phyloP scores from a whole-genome alignment of 2,329 filamentous ascomycete species.

The Annulohypoxylon truncatum region DNA sequence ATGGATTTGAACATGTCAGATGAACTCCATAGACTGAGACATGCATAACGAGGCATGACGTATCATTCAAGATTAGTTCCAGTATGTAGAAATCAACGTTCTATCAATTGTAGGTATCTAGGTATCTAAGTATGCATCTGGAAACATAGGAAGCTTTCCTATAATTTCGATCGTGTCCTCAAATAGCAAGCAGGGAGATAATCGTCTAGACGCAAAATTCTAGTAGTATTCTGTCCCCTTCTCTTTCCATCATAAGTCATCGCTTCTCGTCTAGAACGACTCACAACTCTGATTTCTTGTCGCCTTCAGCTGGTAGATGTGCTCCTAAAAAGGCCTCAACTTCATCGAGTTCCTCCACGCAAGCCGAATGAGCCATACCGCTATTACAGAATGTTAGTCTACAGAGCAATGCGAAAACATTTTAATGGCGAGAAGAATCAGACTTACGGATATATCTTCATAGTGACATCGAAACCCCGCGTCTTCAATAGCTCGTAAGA shows the following conservation, averaged over 20 bases:
- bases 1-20: slow-evolving; percentile 12
- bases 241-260: background rate
- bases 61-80: background rate
- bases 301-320: slow-evolving; percentile 58
- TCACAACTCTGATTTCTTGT: slow-evolving; percentile 55
- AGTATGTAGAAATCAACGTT: background rate
- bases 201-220: background rate
- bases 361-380: slow-evolving; percentile 79
- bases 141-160: background rate
- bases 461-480: slow-evolving; percentile 77
- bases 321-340: slow-evolving; percentile 71
- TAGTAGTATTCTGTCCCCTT: background rate
- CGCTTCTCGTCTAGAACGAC: background rate
- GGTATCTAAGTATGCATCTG: background rate
- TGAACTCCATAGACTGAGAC: slow-evolving; percentile 21
- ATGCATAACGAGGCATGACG: background rate
- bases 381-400: slow-evolving; percentile 54
- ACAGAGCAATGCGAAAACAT: background rate
- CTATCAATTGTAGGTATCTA: background rate
- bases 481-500: slow-evolving; percentile 75
- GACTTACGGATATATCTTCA: slow-evolving; percentile 79
- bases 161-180: background rate
- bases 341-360: slow-evolving; percentile 82
- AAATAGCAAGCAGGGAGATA: background rate
- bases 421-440: background rate